A percentile compares a stretch with the other conserved stretches of the same genome.
Evolutionary conservation across 2,329 filamentous ascomycete species (phyloP).

Genomic region (Xylaria sp.): DNA sequence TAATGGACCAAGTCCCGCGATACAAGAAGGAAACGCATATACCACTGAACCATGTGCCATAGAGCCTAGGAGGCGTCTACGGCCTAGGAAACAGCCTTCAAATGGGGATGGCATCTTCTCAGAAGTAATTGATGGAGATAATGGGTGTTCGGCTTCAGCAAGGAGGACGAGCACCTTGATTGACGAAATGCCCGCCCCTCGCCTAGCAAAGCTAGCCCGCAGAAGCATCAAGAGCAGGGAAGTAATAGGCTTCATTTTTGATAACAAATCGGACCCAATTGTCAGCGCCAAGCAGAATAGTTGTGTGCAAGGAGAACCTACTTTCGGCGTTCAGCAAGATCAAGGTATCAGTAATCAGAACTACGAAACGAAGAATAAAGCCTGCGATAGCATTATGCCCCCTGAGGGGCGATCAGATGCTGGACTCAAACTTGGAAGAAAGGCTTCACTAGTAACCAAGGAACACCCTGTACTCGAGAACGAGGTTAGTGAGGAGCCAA

Average conservation of each 20-base stretch:
- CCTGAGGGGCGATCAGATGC: background rate
- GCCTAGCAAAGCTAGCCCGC: slow-evolving; percentile 37
- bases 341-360: background rate
- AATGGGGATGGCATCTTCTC: background rate
- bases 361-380: too few relatives aligned
- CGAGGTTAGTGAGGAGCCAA: slow-evolving; percentile 10
- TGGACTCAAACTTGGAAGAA: background rate
- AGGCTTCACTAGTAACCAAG: background rate
- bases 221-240: slow-evolving; percentile 42
- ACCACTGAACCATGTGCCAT: background rate
- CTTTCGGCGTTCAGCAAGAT: background rate
- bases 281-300: background rate
- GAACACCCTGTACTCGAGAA: background rate
- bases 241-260: slow-evolving; percentile 40
- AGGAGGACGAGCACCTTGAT: slow-evolving; percentile 6
- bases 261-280: slow-evolving; percentile 30
- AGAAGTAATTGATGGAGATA: background rate
- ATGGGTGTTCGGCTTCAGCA: background rate
- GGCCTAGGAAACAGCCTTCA: background rate
- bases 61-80: background rate
- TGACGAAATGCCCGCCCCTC: slow-evolving; percentile 34
- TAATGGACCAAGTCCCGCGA: background rate
- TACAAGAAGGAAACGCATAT: background rate
- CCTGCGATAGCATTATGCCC: too few relatives aligned
- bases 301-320: background rate